These are phyloP conservation scores for Salicornia ramosissima DNA, from an alignment of 148 eudicot species.

Conservation along the genomic window DNA sequence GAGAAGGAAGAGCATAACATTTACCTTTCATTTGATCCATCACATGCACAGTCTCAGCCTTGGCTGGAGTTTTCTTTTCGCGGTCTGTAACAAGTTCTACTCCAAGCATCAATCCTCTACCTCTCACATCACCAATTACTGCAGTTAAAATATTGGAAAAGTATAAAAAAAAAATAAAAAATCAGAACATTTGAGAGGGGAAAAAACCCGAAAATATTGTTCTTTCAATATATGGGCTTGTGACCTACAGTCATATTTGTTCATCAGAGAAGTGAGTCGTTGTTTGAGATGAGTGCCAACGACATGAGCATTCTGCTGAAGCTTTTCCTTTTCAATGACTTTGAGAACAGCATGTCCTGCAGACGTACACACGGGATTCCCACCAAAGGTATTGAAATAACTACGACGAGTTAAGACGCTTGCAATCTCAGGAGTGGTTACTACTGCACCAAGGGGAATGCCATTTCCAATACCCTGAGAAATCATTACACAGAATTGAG, in stretches of 20 bases:
- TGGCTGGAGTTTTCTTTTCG: conserved; percentile 81
- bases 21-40: conserved; percentile 97
- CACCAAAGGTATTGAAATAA: conserved; percentile 97
- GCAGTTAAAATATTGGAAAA: conserved; percentile 15
- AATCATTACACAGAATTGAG: background rate
- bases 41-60: conserved; percentile 66
- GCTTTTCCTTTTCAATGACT: conserved; percentile 86
- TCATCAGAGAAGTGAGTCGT: conserved; percentile 61
- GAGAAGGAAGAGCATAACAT: background rate
- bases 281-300: conserved; percentile 82
- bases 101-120: conserved; percentile 90
- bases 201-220: background rate
- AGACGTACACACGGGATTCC: conserved; percentile 94
- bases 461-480: conserved; percentile 96
- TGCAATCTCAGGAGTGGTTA: conserved; percentile 94
- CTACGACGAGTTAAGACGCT: conserved; percentile 68
- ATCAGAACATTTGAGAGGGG: background rate
- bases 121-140: conserved; percentile 98
- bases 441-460: conserved; percentile 94
- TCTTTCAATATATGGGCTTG: background rate
- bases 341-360: conserved; percentile 86
- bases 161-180: background rate
- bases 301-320: conserved; percentile 76
- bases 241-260: conserved; percentile 70
- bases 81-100: conserved; percentile 91